Conservation (phyloP, 2,329 filamentous ascomycete species). For the Cladosporium colombiae region DNA sequence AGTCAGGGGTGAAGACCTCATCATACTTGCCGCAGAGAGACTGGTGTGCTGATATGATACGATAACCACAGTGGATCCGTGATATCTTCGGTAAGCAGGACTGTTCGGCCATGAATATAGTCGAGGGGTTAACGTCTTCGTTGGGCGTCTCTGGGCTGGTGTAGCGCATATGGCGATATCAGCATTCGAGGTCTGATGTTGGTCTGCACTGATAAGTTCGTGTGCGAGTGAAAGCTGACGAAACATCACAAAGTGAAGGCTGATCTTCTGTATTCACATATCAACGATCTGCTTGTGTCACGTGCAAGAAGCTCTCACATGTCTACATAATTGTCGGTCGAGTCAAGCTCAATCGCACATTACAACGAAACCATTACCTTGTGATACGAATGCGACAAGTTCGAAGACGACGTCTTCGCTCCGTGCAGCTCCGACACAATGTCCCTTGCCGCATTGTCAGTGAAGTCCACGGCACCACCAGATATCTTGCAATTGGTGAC, state of each 20-base stretch:
- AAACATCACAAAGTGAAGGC: background rate
- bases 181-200: background rate
- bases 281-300: background rate
- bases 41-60: background rate
- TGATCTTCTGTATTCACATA: background rate
- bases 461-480: background rate
- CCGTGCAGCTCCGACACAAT: too few relatives aligned
- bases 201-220: background rate
- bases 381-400: background rate
- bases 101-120: background rate
- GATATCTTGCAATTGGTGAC: background rate
- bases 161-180: background rate
- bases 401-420: background rate
- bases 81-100: background rate
- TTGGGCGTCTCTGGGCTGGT: background rate
- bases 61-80: background rate
- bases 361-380: background rate
- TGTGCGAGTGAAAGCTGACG: background rate
- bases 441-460: background rate
- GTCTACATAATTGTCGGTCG: background rate
- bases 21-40: background rate
- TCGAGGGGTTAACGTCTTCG: background rate
- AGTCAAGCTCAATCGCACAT: background rate
- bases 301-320: background rate
- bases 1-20: background rate